These are phyloP conservation scores for Kodamaea anthophila DNA, from an alignment of 1,139 yeast genomes.

Conservation along the genomic window DNA sequence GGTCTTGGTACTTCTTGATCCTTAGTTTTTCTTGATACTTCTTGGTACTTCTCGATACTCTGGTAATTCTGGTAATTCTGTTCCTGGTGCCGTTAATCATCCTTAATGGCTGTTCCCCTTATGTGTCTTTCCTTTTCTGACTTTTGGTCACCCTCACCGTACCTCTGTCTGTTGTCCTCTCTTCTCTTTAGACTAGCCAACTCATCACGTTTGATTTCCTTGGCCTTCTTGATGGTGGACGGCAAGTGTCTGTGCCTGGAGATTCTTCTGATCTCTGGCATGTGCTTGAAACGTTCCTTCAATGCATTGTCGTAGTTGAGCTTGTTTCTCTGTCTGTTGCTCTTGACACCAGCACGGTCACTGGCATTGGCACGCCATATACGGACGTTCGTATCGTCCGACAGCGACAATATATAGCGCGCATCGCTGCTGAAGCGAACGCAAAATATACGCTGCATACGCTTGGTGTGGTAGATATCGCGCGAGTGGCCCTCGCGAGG, in stretches of 20 bases:
- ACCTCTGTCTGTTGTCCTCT: slow-evolving; percentile 76
- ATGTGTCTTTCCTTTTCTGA: slow-evolving; percentile 83
- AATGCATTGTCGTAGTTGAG: slow-evolving; percentile 87
- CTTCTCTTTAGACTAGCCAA: slow-evolving; percentile 66
- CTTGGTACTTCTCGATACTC: too few relatives aligned
- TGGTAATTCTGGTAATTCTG: too few relatives aligned
- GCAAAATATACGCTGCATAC: slow-evolving; percentile 93
- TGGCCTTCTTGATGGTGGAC: slow-evolving; percentile 76
- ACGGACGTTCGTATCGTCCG: slow-evolving; percentile 93
- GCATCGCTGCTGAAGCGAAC: slow-evolving; percentile 85
- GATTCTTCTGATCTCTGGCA: slow-evolving; percentile 94
- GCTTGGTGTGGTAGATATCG: slow-evolving; percentile 91
- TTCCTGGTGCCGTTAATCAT: too few relatives aligned
- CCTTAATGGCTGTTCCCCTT: slow-evolving; percentile 70
- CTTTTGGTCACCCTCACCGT: slow-evolving; percentile 58
- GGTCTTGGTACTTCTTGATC: too few relatives aligned
- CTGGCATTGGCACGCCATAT: slow-evolving; percentile 88
- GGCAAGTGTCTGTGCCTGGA: slow-evolving; percentile 92
- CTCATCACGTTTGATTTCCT: slow-evolving; percentile 76
- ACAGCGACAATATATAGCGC: slow-evolving; percentile 79
- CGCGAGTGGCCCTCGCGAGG: slow-evolving; percentile 84
- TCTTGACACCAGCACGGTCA: slow-evolving; percentile 75
- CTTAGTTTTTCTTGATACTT: too few relatives aligned
- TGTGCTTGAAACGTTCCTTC: slow-evolving; percentile 86
- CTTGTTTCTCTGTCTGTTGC: slow-evolving; percentile 74